These are phyloP conservation scores for Elsinoe fawcettii DNA, from an alignment of 2,329 filamentous ascomycete species.

Conservation along the genomic window DNA sequence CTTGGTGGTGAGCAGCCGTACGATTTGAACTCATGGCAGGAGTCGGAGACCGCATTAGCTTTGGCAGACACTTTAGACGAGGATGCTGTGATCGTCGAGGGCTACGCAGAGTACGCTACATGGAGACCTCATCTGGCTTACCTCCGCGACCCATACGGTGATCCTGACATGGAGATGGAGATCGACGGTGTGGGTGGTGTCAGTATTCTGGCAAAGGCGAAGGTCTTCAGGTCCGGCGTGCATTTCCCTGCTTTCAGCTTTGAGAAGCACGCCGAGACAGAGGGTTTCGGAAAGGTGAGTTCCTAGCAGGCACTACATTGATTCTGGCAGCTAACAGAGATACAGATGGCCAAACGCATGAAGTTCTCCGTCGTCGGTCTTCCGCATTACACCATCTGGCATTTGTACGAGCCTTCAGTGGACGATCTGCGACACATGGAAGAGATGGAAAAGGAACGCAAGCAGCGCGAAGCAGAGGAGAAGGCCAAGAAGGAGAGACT, in stretches of 20 bases:
- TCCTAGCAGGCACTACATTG: background rate
- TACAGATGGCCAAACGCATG: constrained; percentile 94
- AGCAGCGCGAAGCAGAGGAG: constrained; percentile 73
- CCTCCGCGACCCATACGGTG: constrained; percentile 89
- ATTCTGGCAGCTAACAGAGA: constrained; percentile 23
- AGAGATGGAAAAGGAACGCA: constrained; percentile 88
- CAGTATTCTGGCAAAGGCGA: constrained; percentile 92
- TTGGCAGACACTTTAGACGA: constrained; percentile 93
- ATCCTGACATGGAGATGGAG: constrained; percentile 99
- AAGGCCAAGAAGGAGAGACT: constrained; percentile 62
- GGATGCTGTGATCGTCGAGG: constrained; percentile 96
- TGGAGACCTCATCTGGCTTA: constrained; percentile 97
- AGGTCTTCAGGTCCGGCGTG: constrained; percentile 87
- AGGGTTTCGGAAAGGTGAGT: constrained; percentile 90
- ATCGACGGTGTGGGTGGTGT: constrained; percentile 97
- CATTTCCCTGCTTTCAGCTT: constrained; percentile 99
- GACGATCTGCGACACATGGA: constrained; percentile 98
- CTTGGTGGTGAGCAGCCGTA: constrained; percentile 97
- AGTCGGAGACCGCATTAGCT: constrained; percentile 91
- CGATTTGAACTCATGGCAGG: constrained; percentile 97
- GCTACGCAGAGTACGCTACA: constrained; percentile 96
- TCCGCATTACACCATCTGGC: constrained; percentile 98
- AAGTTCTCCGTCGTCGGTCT: constrained; percentile 88
- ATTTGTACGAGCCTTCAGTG: constrained; percentile 97
- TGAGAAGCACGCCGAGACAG: constrained; percentile 95